These are phyloP conservation scores for Boletus sp. DNA, from an alignment of 1,284 basidiomycete genomes.

Conservation along the genomic window DNA sequence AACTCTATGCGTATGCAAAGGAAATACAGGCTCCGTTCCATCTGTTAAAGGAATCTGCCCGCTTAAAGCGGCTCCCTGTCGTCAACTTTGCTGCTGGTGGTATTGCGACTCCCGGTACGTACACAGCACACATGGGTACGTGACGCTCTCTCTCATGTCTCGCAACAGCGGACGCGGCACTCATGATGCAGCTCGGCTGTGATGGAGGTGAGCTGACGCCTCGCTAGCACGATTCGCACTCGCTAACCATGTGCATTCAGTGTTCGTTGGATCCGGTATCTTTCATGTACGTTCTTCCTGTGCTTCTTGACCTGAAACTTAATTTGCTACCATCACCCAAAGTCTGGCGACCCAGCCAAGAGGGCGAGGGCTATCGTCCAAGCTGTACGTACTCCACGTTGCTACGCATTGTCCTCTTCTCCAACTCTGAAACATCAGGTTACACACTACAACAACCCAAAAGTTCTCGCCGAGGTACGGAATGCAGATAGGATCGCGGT, in stretches of 20 bases:
- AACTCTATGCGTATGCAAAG: slow-evolving; percentile 93
- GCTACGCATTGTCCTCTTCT: not conserved
- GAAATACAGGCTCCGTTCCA: slow-evolving; percentile 96
- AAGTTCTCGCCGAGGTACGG: slow-evolving; percentile 71
- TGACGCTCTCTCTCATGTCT: slow-evolving; percentile 1
- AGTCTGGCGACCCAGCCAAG: slow-evolving; percentile 92
- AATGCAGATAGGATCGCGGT: not conserved
- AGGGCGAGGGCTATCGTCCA: slow-evolving; percentile 97
- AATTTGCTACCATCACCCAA: slow-evolving; percentile 31
- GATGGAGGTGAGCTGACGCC: slow-evolving; percentile 76
- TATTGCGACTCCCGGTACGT: slow-evolving; percentile 86
- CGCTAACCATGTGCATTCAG: slow-evolving; percentile 37
- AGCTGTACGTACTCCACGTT: slow-evolving; percentile 53
- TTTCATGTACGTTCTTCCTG: slow-evolving; percentile 65
- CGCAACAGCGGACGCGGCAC: slow-evolving; percentile 82
- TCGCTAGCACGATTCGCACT: slow-evolving; percentile 5
- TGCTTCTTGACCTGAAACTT: slow-evolving; percentile 2
- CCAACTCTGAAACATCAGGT: slow-evolving; percentile 44
- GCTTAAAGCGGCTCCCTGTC: slow-evolving; percentile 90
- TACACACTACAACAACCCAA: slow-evolving; percentile 94
- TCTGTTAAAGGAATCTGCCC: slow-evolving; percentile 92
- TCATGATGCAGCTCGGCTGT: slow-evolving; percentile 99
- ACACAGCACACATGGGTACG: not conserved
- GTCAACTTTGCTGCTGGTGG: slow-evolving; percentile 97
- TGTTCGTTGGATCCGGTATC: slow-evolving; percentile 93